Evolutionary conservation across 352 stramenopile genomes (phyloP), one percentile per base, ranked within the genome.

Genomic region (Pythium aristosporum): DNA sequence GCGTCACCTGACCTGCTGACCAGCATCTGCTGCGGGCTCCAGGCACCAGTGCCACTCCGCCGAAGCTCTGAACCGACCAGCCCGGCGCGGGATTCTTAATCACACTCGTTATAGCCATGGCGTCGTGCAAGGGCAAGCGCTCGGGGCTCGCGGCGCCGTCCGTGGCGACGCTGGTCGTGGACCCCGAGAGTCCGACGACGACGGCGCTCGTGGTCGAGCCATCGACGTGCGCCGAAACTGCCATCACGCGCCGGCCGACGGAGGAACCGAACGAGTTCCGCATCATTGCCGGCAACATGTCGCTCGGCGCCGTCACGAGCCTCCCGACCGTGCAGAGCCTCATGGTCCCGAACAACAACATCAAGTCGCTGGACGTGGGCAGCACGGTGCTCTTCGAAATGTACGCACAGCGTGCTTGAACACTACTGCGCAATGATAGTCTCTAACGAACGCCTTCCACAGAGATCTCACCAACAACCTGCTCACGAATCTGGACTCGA

Each of bases 311-410:
- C 37, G 62, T 69, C 37, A 18, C 28, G 41, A 69, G 62, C 30
- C 21, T 51, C 0, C 62, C 62, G 25, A 51, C 8, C 54, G 62
- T 69, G 11, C 34, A 63, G 37, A 63, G 47, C 34, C 48, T 69
- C 3, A 47, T 39, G 11, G 25, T 65, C 18, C 11, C 3, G 1
- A 37, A 81, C 57, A 85, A 85, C 63, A 59, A 69, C 46, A 80
- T 85, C 60, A 72, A 63, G 51, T 61, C 61, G 46, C 80, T 80
- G 44, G 70, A 75, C 43, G 54, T 57, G 0, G 64, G 68, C 2
- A 67, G 61, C 20, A 74, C 67, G 4, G 78, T 52, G 1, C 63
- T 82, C 57, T 77, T 65, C 30, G 68, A 82, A 69, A 34, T 87
- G 77, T 82, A 68, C 43, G 74, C 20, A 32, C 9, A 16, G 46